Evolutionary conservation across 257 asterid species (phyloP).

Genomic region (Nicotiana undulata): DNA sequence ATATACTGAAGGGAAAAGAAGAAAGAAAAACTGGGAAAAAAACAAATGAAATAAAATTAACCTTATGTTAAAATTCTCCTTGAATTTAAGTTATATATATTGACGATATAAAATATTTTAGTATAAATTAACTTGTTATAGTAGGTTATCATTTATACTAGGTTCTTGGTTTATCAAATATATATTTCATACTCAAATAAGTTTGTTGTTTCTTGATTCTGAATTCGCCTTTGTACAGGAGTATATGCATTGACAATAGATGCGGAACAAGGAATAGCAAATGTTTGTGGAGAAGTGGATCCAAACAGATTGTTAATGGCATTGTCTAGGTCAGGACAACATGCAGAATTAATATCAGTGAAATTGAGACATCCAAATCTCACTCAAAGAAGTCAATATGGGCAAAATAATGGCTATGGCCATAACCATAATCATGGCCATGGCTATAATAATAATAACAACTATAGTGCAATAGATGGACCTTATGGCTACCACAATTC

Average conservation of each 20-base stretch:
- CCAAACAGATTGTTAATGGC: neutral
- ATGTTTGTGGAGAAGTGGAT: constrained; percentile 10
- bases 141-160: no score
- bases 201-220: neutral
- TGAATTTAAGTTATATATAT: no score
- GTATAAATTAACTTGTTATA: no score
- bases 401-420: neutral
- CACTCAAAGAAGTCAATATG: neutral
- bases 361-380: neutral
- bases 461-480: neutral
- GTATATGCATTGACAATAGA: constrained; percentile 27
- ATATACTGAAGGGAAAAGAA: no score
- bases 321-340: neutral
- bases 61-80: no score
- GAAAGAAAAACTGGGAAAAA: no score
- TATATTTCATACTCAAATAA: no score
- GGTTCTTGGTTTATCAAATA: no score
- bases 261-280: constrained; percentile 25
- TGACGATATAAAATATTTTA: no score
- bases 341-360: neutral
- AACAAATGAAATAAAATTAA: no score
- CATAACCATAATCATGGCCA: neutral
- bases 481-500: neutral
- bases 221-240: constrained; percentile 12
- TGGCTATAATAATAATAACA: neutral